Base-by-base conservation (phyloP, 768 basidiomycete species). In the Lentinus tigrinus region DNA sequence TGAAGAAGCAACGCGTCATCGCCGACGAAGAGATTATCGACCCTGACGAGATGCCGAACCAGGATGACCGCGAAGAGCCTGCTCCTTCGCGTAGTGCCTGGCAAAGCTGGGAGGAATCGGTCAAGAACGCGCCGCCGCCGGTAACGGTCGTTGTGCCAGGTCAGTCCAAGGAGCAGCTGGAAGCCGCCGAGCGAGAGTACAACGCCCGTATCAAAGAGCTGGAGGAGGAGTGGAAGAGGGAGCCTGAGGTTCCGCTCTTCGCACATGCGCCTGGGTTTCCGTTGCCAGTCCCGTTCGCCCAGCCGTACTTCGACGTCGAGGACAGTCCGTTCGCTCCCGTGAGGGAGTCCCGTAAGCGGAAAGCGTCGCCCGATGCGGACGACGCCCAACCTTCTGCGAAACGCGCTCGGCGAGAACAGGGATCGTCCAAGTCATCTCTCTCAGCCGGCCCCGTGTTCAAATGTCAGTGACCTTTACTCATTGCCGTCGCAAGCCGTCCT, bases 121-220 rank as follows among this genome's bases (percentile, higher is more conserved):
- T 79, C 52, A 70, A 31, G 31, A 31, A 75, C 9, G 65, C 67
- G 19, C 47, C 10, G 24, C 46, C 77, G 34, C 63, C 23, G 5
- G 5, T 6, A 66, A 19, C 70, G 77, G 6, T 62, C 34, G 62
- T 78, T 17, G 73, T 75, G 3, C 77, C 78, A 37, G 73, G 75
- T 11, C 74, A 73, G 63, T 65, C 66, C 3, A 17, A 54, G 5
- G 67, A 59, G 21, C 43, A 46, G 21, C 13, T 46, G 13, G 59
- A 46, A 69, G 42, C 63, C 73, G 37, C 43, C 24, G 21, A 19
- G 8, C 13, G 57, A 6, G 43, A 23, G 24, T 46, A 24, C 43
- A 13, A 46, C 14, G 21, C 43, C 0, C 43, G 43, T 6, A 10
- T 46, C 21, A 46, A 46, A 46, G 13, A 23, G 9, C 9, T 24